phyloP scores from a whole-genome alignment of 2,329 filamentous ascomycete genomes.

The Fusarium marasasianum region DNA sequence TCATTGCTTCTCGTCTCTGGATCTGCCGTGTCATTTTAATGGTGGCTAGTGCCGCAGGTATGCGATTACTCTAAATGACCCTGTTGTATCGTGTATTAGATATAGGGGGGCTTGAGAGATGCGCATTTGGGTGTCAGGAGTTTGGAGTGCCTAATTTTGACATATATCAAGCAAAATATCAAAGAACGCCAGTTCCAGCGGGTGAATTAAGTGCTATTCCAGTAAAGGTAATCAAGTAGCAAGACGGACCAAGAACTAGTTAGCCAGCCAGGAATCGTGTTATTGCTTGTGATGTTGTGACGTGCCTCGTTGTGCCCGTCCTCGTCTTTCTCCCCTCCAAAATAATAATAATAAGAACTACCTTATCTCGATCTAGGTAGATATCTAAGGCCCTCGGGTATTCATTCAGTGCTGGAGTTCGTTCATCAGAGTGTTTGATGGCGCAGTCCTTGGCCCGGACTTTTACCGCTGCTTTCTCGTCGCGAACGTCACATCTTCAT shows the following conservation, averaged over 20 bases:
- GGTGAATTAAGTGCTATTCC: neutral
- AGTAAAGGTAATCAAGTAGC: neutral
- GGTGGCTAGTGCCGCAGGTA: neutral
- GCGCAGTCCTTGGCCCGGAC: constrained; percentile 4
- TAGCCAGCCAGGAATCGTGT: neutral
- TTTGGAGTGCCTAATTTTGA: constrained; percentile 23
- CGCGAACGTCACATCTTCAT: constrained; percentile 14
- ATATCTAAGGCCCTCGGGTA: neutral
- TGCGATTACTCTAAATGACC: constrained; percentile 32
- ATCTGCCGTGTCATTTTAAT: constrained; percentile 8
- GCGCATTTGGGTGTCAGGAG: constrained; percentile 38
- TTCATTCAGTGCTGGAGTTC: neutral
- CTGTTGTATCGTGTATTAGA: constrained; percentile 32
- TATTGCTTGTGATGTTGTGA: neutral
- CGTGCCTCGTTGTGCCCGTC: neutral
- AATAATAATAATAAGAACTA: neutral
- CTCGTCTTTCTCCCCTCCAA: neutral
- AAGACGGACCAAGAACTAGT: neutral
- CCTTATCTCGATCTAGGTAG: neutral
- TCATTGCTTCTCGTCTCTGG: constrained; percentile 3
- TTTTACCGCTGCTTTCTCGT: constrained; percentile 25
- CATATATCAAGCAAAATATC: neutral
- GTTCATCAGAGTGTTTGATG: neutral
- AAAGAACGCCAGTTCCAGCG: neutral
- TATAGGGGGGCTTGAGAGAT: constrained; percentile 26